These are phyloP conservation scores for cucumber (Cucumis sativus) DNA, from an alignment of 306 rosid species.

Conservation along the genomic window Cucumber_9930_V3 NC_026657.2:23899501-23900000, in stretches of 20 bases:
- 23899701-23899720: conserved; percentile 86
- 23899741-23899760: conserved; percentile 94
- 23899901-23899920: too few species aligned
- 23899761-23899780: conserved; percentile 98
- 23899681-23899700: background rate
- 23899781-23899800: conserved; percentile 94
- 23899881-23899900: background rate
- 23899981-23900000: background rate
- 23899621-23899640: background rate
- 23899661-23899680: background rate
- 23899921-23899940: background rate
- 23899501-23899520: too few species aligned
- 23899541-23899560: background rate
- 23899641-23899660: background rate
- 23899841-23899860: conserved; percentile 59
- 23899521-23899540: too few species aligned
- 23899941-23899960: background rate
- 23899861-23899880: background rate
- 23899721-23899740: conserved; percentile 83
- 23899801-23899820: conserved; percentile 72
- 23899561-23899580: conserved; percentile 47
- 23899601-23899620: conserved; percentile 99
- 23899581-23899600: conserved; percentile 95
- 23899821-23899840: conserved; percentile 97
- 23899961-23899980: background rate